These are phyloP conservation scores for Zoysia japonica DNA, from an alignment of 176 grass and related monocot species.

Conservation along the genomic window DNA sequence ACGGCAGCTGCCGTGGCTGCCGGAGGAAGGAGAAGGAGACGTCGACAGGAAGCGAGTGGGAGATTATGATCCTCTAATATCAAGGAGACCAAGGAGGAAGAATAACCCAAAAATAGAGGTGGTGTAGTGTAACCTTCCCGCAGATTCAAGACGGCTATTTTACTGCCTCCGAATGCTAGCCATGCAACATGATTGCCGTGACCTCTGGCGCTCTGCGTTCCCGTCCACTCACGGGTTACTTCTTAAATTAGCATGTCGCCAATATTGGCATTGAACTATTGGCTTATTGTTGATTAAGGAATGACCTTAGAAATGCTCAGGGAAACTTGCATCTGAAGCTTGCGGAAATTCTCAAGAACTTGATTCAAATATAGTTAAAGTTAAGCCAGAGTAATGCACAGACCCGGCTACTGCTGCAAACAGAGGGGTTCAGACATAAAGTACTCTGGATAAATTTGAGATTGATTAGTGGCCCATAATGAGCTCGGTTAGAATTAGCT, in stretches of 20 bases:
- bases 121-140: not conserved
- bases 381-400: no score
- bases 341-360: no score
- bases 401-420: no score
- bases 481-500: no score
- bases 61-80: conserved; percentile 33
- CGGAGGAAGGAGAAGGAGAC: conserved; percentile 43
- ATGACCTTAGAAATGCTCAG: not conserved
- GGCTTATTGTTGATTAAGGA: not conserved
- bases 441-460: no score
- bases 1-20: conserved; percentile 13
- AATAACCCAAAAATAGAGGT: conserved; percentile 42
- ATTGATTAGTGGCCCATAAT: no score
- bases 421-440: no score
- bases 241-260: conserved; percentile 35
- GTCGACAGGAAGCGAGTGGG: conserved; percentile 22
- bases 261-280: not conserved
- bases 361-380: no score
- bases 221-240: not conserved
- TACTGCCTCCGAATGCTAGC: conserved; percentile 19
- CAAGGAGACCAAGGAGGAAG: conserved; percentile 8
- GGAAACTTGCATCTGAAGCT: no score
- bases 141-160: not conserved
- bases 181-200: conserved; percentile 20
- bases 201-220: not conserved